Conservation (phyloP, 106 monocot genomes). For the Platanthera zijinensis region DNA sequence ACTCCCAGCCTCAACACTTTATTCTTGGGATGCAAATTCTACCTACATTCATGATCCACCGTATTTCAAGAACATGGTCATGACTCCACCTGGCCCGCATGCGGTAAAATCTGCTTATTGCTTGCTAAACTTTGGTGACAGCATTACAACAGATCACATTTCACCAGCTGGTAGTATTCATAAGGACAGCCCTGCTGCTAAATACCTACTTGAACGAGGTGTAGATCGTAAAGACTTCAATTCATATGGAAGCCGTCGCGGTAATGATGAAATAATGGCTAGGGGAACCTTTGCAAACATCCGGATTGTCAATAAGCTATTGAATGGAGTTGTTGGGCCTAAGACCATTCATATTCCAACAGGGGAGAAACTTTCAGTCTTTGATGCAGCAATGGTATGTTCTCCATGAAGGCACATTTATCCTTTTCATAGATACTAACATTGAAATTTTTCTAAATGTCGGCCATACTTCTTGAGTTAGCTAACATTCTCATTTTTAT, state of each 20-base stretch:
- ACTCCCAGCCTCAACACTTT: constrained; percentile 40
- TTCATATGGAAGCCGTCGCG: constrained; percentile 80
- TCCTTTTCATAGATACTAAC: not conserved
- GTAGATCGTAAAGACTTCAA: constrained; percentile 71
- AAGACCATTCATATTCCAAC: constrained; percentile 76
- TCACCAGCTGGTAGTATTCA: constrained; percentile 76
- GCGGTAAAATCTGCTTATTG: constrained; percentile 67
- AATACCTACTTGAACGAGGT: constrained; percentile 62
- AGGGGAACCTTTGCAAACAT: constrained; percentile 91
- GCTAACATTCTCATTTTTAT: not conserved
- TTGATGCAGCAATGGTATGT: constrained; percentile 75
- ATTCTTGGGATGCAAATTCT: constrained; percentile 63
- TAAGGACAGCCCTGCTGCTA: constrained; percentile 81
- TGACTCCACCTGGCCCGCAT: constrained; percentile 63
- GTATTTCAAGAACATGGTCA: constrained; percentile 68
- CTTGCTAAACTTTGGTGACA: constrained; percentile 66
- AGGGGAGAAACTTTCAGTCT: constrained; percentile 75
- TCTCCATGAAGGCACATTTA: not conserved
- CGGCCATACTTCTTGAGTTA: not conserved
- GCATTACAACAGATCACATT: constrained; percentile 76
- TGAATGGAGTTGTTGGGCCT: constrained; percentile 80
- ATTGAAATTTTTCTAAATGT: constrained; percentile 1
- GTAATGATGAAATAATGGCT: constrained; percentile 76
- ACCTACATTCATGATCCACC: constrained; percentile 85
- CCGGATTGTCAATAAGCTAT: constrained; percentile 64